Evolutionary conservation across 108 stramenopile species (phyloP).

Genomic region (Parietichytrium sp.): DNA sequence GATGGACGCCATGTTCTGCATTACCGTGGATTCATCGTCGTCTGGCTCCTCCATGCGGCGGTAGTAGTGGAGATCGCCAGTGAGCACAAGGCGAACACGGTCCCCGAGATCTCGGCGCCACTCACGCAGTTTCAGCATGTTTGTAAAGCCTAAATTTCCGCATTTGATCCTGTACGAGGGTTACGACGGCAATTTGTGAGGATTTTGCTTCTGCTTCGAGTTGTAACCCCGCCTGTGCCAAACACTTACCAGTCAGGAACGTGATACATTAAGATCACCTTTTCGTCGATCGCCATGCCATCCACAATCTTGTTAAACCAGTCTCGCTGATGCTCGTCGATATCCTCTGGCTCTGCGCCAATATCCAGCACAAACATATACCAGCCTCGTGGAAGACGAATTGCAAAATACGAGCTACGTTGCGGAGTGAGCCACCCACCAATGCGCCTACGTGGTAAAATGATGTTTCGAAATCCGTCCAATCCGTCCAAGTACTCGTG

Average conservation of each 20-base stretch:
- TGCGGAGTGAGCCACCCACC: constrained; percentile 14
- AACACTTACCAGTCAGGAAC: constrained; percentile 35
- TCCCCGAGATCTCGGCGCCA: constrained; percentile 13
- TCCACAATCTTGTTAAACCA: not conserved
- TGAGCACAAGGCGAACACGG: not conserved
- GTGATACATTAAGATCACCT: constrained; percentile 6
- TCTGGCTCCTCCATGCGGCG: constrained; percentile 13
- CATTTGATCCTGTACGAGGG: too few relatives aligned
- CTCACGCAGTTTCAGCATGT: not conserved
- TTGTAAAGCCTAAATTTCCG: not conserved
- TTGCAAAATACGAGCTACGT: not conserved
- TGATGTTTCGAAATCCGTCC: not conserved
- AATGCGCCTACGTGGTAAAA: not conserved
- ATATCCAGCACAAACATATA: constrained; percentile 2
- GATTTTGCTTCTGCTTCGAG: too few relatives aligned
- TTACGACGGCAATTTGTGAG: too few relatives aligned
- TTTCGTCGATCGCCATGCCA: not conserved
- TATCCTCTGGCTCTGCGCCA: constrained; percentile 24
- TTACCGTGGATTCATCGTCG: too few relatives aligned
- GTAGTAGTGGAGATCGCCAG: constrained; percentile 27
- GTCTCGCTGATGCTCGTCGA: constrained; percentile 3
- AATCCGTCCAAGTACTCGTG: constrained; percentile 25
- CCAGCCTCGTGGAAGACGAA: constrained; percentile 17
- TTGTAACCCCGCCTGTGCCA: too few relatives aligned
- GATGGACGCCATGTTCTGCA: too few relatives aligned